These are phyloP conservation scores for Alternaria angustiovoidea DNA, from an alignment of 2,329 filamentous ascomycete species.

Conservation along the genomic window DNA sequence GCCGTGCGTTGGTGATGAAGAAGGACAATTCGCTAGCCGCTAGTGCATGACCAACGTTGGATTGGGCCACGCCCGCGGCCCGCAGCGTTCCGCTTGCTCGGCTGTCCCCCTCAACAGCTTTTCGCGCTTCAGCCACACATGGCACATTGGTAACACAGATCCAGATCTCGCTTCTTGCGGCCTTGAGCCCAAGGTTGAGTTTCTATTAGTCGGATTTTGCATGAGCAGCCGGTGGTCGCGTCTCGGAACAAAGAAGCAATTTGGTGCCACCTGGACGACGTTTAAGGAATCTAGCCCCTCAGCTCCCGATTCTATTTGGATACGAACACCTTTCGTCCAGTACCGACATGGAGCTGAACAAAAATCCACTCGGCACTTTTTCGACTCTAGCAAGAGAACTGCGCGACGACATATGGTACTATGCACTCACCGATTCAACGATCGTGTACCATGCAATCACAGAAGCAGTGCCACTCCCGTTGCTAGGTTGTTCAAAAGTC, in stretches of 20 bases:
- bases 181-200: background rate
- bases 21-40: background rate
- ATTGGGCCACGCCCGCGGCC: slow-evolving; percentile 3
- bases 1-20: background rate
- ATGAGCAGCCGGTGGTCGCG: background rate
- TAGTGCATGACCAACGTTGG: background rate
- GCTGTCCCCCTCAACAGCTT: slow-evolving; percentile 2
- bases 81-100: slow-evolving; percentile 8
- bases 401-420: slow-evolving; percentile 1
- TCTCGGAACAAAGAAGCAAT: background rate
- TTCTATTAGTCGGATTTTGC: background rate
- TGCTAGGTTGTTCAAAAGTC: slow-evolving; percentile 5
- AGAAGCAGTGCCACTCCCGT: background rate
- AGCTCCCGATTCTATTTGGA: background rate
- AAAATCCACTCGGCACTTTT: background rate
- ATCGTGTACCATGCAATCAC: slow-evolving; percentile 4
- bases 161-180: background rate
- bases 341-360: background rate
- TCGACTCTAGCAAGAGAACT: slow-evolving; percentile 1
- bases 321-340: background rate
- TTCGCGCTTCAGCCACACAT: slow-evolving; percentile 1
- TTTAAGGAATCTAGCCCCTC: background rate
- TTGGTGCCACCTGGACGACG: background rate
- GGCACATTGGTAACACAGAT: background rate
- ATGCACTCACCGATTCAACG: background rate